Conservation (phyloP, 768 basidiomycete genomes). For the Boletales sp. region DNA sequence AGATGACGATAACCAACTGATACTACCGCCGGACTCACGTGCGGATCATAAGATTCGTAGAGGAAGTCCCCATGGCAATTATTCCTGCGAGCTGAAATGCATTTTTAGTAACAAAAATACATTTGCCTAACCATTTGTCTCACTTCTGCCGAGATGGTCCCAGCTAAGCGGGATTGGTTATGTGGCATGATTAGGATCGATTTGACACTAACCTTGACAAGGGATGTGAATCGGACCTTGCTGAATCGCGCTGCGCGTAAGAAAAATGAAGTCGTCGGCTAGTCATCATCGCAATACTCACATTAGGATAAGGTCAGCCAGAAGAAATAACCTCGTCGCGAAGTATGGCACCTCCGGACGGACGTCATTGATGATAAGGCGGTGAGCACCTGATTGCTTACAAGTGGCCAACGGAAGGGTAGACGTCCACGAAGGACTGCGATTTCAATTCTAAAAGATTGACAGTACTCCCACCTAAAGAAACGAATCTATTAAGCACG, state of each 20-base stretch:
- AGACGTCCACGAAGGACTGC: constrained; percentile 17
- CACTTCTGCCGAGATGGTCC: not conserved
- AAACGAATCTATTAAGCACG: not conserved
- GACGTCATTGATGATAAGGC: not conserved
- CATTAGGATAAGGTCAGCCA: constrained; percentile 2
- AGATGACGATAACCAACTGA: not conserved
- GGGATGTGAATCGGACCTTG: not conserved
- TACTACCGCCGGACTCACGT: constrained; percentile 4
- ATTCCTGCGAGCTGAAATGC: constrained; percentile 1
- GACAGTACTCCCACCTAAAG: constrained; percentile 25
- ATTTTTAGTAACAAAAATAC: not conserved
- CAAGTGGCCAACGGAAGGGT: constrained; percentile 25
- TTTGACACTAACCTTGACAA: constrained; percentile 7
- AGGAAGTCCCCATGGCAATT: constrained; percentile 9
- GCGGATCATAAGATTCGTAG: constrained; percentile 16
- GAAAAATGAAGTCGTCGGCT: not conserved
- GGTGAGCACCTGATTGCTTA: constrained; percentile 5
- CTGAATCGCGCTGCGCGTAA: constrained; percentile 4
- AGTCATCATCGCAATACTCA: not conserved
- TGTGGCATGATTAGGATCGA: not conserved
- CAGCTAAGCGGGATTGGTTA: constrained; percentile 1
- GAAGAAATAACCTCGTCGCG: constrained; percentile 2
- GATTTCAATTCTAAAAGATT: constrained; percentile 16
- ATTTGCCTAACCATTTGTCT: not conserved
- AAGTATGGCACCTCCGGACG: constrained; percentile 11